A percentile compares a stretch with the other conserved stretches of the same genome.
These are phyloP conservation scores for Purshia tridentata DNA, from an alignment of 306 rosid genomes.

Conservation along the genomic window DNA sequence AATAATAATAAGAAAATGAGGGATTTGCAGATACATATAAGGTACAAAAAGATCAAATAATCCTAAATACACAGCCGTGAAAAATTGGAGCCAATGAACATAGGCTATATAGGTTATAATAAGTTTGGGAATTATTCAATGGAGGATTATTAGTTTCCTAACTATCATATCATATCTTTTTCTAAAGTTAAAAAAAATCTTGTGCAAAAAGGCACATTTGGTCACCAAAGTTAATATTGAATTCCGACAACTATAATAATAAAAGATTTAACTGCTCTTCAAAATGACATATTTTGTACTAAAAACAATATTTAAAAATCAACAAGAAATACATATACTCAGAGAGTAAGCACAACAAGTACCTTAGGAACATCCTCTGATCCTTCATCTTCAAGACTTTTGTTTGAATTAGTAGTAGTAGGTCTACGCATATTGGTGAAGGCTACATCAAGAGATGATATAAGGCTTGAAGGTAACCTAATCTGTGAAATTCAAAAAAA, in stretches of 20 bases:
- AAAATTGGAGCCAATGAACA: not conserved
- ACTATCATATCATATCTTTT: not conserved
- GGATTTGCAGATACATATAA: not conserved
- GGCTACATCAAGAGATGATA: conserved; percentile 67
- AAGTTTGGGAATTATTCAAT: not conserved
- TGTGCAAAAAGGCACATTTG: not conserved
- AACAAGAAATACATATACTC: not conserved
- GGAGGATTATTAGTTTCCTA: not conserved
- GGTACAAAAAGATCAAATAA: not conserved
- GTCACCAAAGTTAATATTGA: not conserved
- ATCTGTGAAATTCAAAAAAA: conserved; percentile 55
- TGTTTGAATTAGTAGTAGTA: conserved; percentile 34
- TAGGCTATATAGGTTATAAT: not conserved
- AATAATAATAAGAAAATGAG: not conserved
- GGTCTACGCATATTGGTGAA: conserved; percentile 51
- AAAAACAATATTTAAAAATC: not conserved
- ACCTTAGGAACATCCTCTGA: conserved; percentile 67
- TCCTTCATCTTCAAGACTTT: conserved; percentile 53
- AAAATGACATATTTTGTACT: not conserved
- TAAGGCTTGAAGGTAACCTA: conserved; percentile 67
- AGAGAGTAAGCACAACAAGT: conserved; percentile 24
- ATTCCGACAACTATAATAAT: not conserved
- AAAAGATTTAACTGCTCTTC: not conserved
- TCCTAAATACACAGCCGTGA: not conserved
- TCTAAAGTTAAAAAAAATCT: not conserved